Base-by-base conservation (phyloP, 192 early-diverging fungal species). In the Coemansia sp. region DNA sequence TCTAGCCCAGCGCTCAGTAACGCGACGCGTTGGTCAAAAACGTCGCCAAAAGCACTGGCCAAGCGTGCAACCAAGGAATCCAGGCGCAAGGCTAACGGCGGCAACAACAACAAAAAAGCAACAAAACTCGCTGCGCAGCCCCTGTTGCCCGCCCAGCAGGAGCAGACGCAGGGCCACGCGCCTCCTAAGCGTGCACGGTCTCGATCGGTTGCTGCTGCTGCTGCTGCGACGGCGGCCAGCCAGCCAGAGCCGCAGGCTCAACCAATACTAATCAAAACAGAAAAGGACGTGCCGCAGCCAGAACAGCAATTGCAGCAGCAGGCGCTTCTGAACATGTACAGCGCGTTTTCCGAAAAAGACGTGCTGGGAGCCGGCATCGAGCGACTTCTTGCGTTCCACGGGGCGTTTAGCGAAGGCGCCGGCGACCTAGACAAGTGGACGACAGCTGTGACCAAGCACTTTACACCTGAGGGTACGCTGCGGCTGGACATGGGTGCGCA, bases 1-100 rank as follows among this genome's bases (percentile, higher is more conserved):
- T 66, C 55, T 61, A 81, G 78, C 56, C 78, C 78, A 10, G 78
- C 73, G 14, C 73, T 64, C 7, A 75, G 78, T 56, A 57, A 69
- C 7, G 56, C 59, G 4, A 69, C 78, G 20, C 69, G 64, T 36
- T 65, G 57, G 48, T 66, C 77, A 20, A 64, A 56, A 45, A 45
- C 52, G 52, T 62, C 72, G 62, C 72, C 71, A 38, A 58, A 30
- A 63, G 29, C 57, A 62, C 33, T 17, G 8, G 60, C 49, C 36
- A 59, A 34, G 17, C 22, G 51, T 48, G 33, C 12, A 7, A 14
- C 60, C 31, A 62, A 63, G 51, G 62, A 65, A 33, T 10, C 70
- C 22, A 72, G 61, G 66, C 49, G 57, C 67, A 65, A 48, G 45
- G 31, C 49, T 33, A 1, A 31, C 40, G 2, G 36, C 67, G 49